A percentile compares a stretch with the other conserved stretches of the same genome.
Evolutionary conservation across 345 rosid species (phyloP).

Genomic region (Garcia nutans): DNA sequence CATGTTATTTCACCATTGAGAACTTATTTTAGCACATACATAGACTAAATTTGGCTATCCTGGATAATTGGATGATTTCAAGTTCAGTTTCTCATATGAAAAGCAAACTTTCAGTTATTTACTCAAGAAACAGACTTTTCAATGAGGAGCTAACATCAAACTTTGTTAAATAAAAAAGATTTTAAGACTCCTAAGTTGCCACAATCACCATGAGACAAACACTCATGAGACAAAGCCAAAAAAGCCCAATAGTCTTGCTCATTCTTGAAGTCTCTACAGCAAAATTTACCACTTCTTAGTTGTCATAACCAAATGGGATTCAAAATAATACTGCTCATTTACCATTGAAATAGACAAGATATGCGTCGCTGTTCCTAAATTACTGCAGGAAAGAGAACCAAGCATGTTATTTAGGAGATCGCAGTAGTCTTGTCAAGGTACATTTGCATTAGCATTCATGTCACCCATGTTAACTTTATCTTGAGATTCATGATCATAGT

Average conservation of each 20-base stretch:
- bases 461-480: neutral
- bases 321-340: neutral
- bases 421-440: neutral
- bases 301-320: neutral
- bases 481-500: neutral
- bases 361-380: neutral
- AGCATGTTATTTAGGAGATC: neutral
- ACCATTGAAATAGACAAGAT: neutral
- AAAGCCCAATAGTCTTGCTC: neutral
- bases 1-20: too few relatives aligned
- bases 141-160: neutral
- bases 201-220: neutral
- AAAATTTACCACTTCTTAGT: neutral
- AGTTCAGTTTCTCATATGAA: neutral
- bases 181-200: neutral
- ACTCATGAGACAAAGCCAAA: too few relatives aligned
- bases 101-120: constrained; percentile 4
- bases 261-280: neutral
- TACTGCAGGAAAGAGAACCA: neutral
- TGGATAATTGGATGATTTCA: too few relatives aligned
- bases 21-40: too few relatives aligned
- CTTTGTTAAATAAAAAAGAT: neutral
- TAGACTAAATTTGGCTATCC: too few relatives aligned
- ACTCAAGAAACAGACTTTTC: neutral
- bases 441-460: neutral